Evolutionary conservation across 805 yeast species (phyloP).

Genomic region (Yarrowia deformans): DNA sequence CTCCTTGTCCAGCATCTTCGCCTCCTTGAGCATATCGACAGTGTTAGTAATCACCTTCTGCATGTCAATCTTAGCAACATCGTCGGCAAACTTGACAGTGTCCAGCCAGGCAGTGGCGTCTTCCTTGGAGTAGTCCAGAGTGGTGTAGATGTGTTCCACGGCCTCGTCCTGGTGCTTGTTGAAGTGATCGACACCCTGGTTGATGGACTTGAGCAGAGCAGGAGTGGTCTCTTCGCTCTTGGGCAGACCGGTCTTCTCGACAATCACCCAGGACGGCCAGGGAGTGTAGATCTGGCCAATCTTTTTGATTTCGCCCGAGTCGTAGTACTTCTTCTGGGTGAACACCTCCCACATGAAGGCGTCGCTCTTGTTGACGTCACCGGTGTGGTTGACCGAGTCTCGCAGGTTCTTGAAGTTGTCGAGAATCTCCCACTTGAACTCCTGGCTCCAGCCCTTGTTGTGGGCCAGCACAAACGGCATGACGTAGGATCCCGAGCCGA

Average conservation of each 20-base stretch:
- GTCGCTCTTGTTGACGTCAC: conserved; percentile 61
- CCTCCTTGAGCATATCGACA: conserved; percentile 61
- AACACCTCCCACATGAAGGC: conserved; percentile 97
- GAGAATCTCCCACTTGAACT: conserved; percentile 61
- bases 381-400: conserved; percentile 72
- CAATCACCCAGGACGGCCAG: conserved; percentile 95
- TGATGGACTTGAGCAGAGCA: conserved; percentile 61
- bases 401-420: conserved; percentile 77
- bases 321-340: conserved; percentile 86
- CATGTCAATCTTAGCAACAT: conserved; percentile 59
- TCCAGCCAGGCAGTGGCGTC: conserved; percentile 85
- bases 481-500: conserved; percentile 91
- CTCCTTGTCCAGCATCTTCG: conserved; percentile 60
- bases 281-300: conserved; percentile 93
- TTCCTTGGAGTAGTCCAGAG: conserved; percentile 75
- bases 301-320: conserved; percentile 75
- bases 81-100: conserved; percentile 69
- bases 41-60: conserved; percentile 62
- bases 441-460: conserved; percentile 58
- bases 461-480: conserved; percentile 86
- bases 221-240: conserved; percentile 42
- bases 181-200: conserved; percentile 74
- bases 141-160: conserved; percentile 64
- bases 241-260: conserved; percentile 56
- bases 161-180: conserved; percentile 67